A percentile compares a stretch with the other conserved stretches of the same genome.
Evolutionary conservation across 2,329 filamentous ascomycete genomes (phyloP).

Genomic region (Fusarium cicatricum): DNA sequence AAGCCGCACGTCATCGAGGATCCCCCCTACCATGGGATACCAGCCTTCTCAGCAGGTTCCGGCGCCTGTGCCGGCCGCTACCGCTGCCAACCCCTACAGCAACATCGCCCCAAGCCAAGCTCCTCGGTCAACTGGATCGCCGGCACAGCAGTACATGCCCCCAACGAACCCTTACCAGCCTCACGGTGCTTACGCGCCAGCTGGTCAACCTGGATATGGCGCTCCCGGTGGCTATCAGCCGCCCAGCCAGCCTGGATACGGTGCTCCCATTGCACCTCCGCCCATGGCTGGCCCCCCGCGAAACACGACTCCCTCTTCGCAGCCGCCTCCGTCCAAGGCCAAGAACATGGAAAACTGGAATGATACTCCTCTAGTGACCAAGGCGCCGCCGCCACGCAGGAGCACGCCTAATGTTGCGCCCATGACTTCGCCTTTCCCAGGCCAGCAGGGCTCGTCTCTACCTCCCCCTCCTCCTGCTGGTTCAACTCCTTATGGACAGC

Average conservation of each 20-base stretch:
- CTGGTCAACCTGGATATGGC: slow-evolving; percentile 50
- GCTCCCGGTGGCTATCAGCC: slow-evolving; percentile 60
- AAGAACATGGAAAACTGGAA: slow-evolving; percentile 89
- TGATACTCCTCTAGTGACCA: slow-evolving; percentile 86
- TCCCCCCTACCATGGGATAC: slow-evolving; percentile 55
- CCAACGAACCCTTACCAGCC: slow-evolving; percentile 50
- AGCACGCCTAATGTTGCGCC: slow-evolving; percentile 76
- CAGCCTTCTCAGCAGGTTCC: slow-evolving; percentile 54
- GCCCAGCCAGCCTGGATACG: slow-evolving; percentile 52
- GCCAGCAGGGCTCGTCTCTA: slow-evolving; percentile 64
- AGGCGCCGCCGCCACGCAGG: slow-evolving; percentile 72
- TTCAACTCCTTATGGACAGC: slow-evolving; percentile 64
- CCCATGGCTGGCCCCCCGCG: slow-evolving; percentile 57
- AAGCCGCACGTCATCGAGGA: slow-evolving; percentile 51
- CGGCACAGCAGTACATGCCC: slow-evolving; percentile 49
- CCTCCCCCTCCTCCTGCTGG: slow-evolving; percentile 59
- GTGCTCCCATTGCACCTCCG: slow-evolving; percentile 46
- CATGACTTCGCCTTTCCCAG: slow-evolving; percentile 79
- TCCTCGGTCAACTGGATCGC: slow-evolving; percentile 33
- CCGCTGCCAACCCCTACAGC: slow-evolving; percentile 51
- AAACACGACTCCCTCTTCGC: slow-evolving; percentile 71
- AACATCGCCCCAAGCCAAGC: slow-evolving; percentile 49
- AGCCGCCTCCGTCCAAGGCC: slow-evolving; percentile 70
- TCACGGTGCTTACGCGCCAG: slow-evolving; percentile 35
- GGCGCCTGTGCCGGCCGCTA: slow-evolving; percentile 36